Evolutionary conservation across 163 green algal genomes (phyloP), one percentile per base, ranked within the genome.

Genomic region (Scenedesmus sp.): DNA sequence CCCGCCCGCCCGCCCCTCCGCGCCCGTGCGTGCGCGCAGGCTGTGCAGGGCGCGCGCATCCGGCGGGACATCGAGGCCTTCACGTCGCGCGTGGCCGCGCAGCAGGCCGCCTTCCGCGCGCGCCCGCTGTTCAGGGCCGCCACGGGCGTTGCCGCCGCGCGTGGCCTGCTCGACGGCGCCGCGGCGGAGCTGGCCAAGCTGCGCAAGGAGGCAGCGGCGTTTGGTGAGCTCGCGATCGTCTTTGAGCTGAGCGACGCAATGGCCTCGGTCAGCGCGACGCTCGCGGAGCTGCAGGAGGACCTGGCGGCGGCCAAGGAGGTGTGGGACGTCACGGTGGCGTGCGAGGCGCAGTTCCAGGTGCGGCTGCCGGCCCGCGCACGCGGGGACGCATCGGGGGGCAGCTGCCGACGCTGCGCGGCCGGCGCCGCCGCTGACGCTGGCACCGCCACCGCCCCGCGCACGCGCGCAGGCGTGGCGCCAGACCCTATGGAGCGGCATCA

Each of bases 401-500:
- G n/a, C 20, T 11, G 48, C 39, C 3, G 13, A 24, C 29, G n/a
- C 31, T 50, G 60, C 31, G 29, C 60, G 11, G 6, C 31, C 44
- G 6, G 39, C 63, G 5, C 11, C 44, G n/a, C n/a, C n/a, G n/a
- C n/a, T n/a, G n/a, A n/a, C n/a, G n/a, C n/a, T n/a, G n/a, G n/a
- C n/a, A n/a, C 39, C n/a, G n/a, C n/a, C n/a, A n/a, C n/a, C n/a
- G n/a, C n/a, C n/a, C n/a, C n/a, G n/a, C n/a, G n/a, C n/a, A n/a
- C n/a, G n/a, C n/a, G n/a, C n/a, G 39, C 57, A 79, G 83, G 85
- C 88, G 45, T 96, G 90, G 90, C 72, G 83, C 17, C 53, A 86
- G n/a, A 95, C 89, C 6, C 85, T 94, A 28, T 96, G 92, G 92
- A 89, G 77, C 39, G 82, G 92, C 78, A 94, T 96, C 75, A 83